phyloP scores from a whole-genome alignment of 73 alveolate species.

The Paramecium biaurelia region DNA sequence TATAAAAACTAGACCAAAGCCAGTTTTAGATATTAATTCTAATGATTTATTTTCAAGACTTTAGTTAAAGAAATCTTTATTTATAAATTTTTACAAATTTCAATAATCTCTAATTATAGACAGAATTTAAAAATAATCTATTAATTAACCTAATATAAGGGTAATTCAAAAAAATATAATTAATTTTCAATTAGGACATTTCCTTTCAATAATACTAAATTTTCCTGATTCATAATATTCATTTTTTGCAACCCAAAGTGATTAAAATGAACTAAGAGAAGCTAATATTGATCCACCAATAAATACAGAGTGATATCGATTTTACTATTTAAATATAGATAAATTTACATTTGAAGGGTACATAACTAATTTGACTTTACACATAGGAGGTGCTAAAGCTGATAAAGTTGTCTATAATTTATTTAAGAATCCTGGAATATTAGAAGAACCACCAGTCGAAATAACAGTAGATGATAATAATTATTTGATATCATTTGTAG shows the following conservation, averaged over 20 bases:
- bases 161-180: too few species aligned
- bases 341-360: background rate
- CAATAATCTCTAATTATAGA: too few species aligned
- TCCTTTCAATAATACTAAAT: constrained; percentile 88
- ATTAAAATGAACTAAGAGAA: constrained; percentile 92
- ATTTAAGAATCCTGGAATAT: background rate
- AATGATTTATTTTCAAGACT: background rate
- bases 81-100: too few species aligned
- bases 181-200: constrained; percentile 73
- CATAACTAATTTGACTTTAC: background rate
- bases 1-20: background rate
- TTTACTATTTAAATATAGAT: background rate
- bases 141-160: background rate
- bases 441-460: constrained; percentile 21
- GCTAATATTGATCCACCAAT: constrained; percentile 96
- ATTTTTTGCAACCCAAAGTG: constrained; percentile 92
- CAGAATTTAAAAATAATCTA: too few species aligned
- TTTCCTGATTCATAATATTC: constrained; percentile 96
- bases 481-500: background rate
- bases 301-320: constrained; percentile 15
- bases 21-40: background rate
- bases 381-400: constrained; percentile 1
- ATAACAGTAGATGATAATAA: background rate
- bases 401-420: background rate
- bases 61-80: too few species aligned